These are phyloP conservation scores for Fonsecaea multimorphosa DNA, from an alignment of 2,329 filamentous ascomycete genomes.

Conservation along the genomic window DNA sequence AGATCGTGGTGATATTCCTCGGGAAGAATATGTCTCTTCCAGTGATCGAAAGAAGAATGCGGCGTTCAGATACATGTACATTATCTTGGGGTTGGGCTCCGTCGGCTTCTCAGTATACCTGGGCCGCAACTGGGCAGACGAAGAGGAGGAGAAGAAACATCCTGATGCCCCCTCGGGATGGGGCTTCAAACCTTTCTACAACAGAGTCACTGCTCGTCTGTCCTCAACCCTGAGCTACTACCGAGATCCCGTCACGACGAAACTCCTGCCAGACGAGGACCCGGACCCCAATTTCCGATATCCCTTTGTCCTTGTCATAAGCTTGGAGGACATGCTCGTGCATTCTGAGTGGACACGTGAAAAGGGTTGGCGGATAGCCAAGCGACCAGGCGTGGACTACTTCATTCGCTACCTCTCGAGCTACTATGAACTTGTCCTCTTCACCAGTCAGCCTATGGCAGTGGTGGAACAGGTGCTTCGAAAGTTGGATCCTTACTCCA, in stretches of 20 bases:
- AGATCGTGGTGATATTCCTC: slow-evolving; percentile 69
- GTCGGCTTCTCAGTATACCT: slow-evolving; percentile 72
- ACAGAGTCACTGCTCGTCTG: slow-evolving; percentile 76
- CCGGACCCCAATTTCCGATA: slow-evolving; percentile 76
- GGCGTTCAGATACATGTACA: slow-evolving; percentile 77
- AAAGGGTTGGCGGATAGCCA: slow-evolving; percentile 93
- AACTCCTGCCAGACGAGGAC: slow-evolving; percentile 74
- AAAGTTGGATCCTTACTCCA: slow-evolving; percentile 92
- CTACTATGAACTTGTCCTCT: slow-evolving; percentile 97
- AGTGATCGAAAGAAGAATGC: slow-evolving; percentile 79
- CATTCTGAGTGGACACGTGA: slow-evolving; percentile 95
- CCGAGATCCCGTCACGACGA: slow-evolving; percentile 92
- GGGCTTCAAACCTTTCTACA: slow-evolving; percentile 76
- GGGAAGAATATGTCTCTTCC: slow-evolving; percentile 86
- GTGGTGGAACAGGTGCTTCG: slow-evolving; percentile 86
- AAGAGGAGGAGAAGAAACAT: slow-evolving; percentile 73
- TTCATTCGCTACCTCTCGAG: slow-evolving; percentile 96
- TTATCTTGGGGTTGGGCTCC: slow-evolving; percentile 62
- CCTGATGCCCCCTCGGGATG: slow-evolving; percentile 80
- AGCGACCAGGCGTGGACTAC: slow-evolving; percentile 94
- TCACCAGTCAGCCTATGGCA: slow-evolving; percentile 84
- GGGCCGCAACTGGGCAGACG: slow-evolving; percentile 82
- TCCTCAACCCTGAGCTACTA: slow-evolving; percentile 85
- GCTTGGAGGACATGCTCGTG: slow-evolving; percentile 89
- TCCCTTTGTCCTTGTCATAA: slow-evolving; percentile 90